Conservation (phyloP, 2,329 filamentous ascomycete species). For the Hypoxylon sp. region DNA sequence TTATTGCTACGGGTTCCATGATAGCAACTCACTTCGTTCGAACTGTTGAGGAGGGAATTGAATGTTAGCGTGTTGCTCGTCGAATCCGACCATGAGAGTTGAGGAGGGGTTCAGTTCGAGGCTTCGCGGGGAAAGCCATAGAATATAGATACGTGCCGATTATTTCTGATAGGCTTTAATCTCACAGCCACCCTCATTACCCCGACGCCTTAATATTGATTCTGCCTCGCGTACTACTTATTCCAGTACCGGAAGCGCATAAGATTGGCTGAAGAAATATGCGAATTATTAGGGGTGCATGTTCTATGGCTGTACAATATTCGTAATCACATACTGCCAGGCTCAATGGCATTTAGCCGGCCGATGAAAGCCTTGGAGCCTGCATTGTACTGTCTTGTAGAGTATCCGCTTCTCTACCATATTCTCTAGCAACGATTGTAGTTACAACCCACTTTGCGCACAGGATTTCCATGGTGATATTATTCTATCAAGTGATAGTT, state of each 20-base stretch:
- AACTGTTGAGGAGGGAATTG: background rate
- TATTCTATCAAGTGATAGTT: too few species aligned
- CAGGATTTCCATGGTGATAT: too few species aligned
- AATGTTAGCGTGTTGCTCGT: background rate
- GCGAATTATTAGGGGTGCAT: background rate
- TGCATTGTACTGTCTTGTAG: too few species aligned
- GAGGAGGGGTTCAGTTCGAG: background rate
- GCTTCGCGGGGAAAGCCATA: background rate
- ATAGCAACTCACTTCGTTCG: background rate
- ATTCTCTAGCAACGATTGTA: too few species aligned
- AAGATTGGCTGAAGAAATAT: background rate
- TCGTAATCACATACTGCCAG: too few species aligned
- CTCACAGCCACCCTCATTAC: background rate
- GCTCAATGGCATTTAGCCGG: too few species aligned
- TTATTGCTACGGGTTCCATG: conserved; percentile 19
- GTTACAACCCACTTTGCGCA: too few species aligned
- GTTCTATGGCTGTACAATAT: background rate
- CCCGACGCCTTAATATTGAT: background rate
- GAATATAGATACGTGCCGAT: too few species aligned
- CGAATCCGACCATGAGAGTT: background rate
- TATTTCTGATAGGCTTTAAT: background rate
- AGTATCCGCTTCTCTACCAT: too few species aligned
- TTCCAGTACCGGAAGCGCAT: background rate
- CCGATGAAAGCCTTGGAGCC: too few species aligned
- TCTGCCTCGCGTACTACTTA: background rate